These are phyloP conservation scores for Penicillium maclennaniae DNA, from an alignment of 495 filamentous ascomycete genomes.

Conservation along the genomic window DNA sequence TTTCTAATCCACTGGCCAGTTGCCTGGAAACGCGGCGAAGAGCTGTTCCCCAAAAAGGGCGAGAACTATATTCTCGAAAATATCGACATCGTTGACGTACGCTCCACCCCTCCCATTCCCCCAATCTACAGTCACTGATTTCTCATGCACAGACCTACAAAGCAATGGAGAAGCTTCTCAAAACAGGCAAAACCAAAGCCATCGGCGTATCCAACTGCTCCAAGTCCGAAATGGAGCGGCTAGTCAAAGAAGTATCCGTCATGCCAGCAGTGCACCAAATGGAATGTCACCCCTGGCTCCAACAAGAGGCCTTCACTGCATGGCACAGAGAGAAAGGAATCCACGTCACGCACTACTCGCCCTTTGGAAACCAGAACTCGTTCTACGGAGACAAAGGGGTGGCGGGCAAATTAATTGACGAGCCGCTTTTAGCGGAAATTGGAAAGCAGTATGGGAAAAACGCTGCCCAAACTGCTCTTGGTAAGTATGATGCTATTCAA, in stretches of 20 bases:
- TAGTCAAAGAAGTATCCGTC: slow-evolving; percentile 51
- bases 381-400: slow-evolving; percentile 38
- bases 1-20: slow-evolving; percentile 64
- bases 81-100: slow-evolving; percentile 43
- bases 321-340: slow-evolving; percentile 51
- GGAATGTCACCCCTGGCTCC: slow-evolving; percentile 56
- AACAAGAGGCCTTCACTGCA: slow-evolving; percentile 54
- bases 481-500: neutral
- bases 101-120: neutral
- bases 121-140: neutral
- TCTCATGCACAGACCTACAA: slow-evolving; percentile 41
- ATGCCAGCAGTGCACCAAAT: slow-evolving; percentile 62
- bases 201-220: slow-evolving; percentile 79
- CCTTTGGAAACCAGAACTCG: slow-evolving; percentile 66
- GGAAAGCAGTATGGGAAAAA: slow-evolving; percentile 59
- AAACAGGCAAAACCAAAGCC: slow-evolving; percentile 51
- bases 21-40: slow-evolving; percentile 35
- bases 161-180: slow-evolving; percentile 57
- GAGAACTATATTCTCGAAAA: slow-evolving; percentile 19
- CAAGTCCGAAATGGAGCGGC: slow-evolving; percentile 57
- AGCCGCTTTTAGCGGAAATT: slow-evolving; percentile 54
- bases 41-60: slow-evolving; percentile 29
- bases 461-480: slow-evolving; percentile 55
- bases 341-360: slow-evolving; percentile 58
- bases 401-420: slow-evolving; percentile 53